These are phyloP conservation scores for Delphinella strobiligena DNA, from an alignment of 2,329 filamentous ascomycete genomes.

Conservation along the genomic window DNA sequence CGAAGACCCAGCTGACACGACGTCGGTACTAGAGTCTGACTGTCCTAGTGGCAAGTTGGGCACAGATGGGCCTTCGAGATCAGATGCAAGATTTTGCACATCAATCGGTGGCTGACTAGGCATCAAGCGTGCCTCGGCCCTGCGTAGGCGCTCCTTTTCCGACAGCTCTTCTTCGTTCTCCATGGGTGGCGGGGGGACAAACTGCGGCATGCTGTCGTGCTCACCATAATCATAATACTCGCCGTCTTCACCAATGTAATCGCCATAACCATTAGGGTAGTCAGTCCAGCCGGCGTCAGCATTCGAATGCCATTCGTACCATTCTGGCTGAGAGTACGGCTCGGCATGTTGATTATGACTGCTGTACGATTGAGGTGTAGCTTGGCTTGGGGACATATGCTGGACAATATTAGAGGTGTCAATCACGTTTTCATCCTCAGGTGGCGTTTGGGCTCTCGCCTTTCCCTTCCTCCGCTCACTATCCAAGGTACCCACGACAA, in stretches of 20 bases:
- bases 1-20: no score
- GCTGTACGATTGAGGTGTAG: neutral
- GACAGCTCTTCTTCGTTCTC: constrained; percentile 50
- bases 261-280: neutral
- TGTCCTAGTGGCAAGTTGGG: constrained; percentile 1
- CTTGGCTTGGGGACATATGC: neutral
- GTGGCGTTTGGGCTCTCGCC: constrained; percentile 3
- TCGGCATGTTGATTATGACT: neutral
- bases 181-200: constrained; percentile 41
- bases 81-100: constrained; percentile 1
- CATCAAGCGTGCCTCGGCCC: constrained; percentile 65
- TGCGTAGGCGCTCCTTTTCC: constrained; percentile 71
- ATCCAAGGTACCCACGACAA: constrained; percentile 77
- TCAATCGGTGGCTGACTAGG: constrained; percentile 61
- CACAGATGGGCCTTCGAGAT: constrained; percentile 2
- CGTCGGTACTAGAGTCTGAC: constrained; percentile 11
- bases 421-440: neutral
- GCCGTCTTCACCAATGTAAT: constrained; percentile 1
- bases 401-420: neutral
- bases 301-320: neutral
- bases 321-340: neutral
- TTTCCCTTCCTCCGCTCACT: constrained; percentile 47
- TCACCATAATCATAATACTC: constrained; percentile 21
- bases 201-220: constrained; percentile 21
- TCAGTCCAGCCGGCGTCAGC: neutral